Evolutionary conservation across 2,329 filamentous ascomycete species (phyloP).

Genomic region (Arthroderma sp.): DNA sequence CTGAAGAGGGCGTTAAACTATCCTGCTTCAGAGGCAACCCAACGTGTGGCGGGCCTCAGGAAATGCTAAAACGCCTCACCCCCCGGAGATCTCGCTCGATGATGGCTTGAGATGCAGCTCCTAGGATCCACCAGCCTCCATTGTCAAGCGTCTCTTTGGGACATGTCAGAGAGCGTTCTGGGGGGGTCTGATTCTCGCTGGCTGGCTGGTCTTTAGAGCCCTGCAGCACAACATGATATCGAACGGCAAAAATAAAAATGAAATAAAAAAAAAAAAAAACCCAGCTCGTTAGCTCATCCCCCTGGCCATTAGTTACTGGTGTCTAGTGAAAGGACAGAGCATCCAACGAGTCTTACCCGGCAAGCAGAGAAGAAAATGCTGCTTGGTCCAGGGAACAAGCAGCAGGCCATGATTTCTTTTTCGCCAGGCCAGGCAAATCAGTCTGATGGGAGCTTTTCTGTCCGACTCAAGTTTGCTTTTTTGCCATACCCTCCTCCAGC

Average conservation of each 20-base stretch:
- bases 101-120: background rate
- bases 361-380: background rate
- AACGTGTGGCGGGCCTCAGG: background rate
- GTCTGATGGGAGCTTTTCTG: slow-evolving; percentile 4
- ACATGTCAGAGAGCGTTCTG: background rate
- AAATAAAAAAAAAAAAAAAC: too few species aligned
- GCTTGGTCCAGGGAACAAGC: slow-evolving; percentile 1
- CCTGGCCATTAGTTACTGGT: background rate
- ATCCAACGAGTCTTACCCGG: background rate
- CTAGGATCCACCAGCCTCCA: background rate
- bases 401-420: background rate
- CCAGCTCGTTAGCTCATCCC: background rate
- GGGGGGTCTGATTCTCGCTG: background rate
- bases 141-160: slow-evolving; percentile 3
- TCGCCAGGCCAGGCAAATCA: slow-evolving; percentile 3
- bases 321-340: background rate
- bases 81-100: background rate
- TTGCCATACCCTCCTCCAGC: slow-evolving; percentile 5
- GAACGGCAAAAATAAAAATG: background rate
- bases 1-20: background rate
- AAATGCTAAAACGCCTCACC: slow-evolving; percentile 4
- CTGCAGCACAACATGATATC: background rate
- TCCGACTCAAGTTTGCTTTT: slow-evolving; percentile 2
- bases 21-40: background rate
- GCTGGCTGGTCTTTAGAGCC: background rate